Evolutionary conservation across 768 basidiomycete species (phyloP).

Genomic region (Boletellus ananas): DNA sequence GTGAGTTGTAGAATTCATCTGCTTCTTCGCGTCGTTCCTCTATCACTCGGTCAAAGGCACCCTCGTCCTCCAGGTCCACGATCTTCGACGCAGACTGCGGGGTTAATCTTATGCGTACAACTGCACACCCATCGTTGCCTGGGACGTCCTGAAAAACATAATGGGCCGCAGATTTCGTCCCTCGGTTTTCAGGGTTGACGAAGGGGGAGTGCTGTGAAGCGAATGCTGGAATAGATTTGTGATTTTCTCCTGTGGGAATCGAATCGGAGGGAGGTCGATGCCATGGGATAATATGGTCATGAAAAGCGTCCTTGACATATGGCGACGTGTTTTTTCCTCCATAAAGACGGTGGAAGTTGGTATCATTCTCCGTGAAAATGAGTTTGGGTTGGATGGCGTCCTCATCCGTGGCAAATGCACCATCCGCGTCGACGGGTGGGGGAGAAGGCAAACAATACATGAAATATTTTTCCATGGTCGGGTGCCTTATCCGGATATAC

Average conservation of each 20-base stretch:
- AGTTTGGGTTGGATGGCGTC: constrained; percentile 72
- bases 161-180: constrained; percentile 93
- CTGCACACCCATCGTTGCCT: constrained; percentile 87
- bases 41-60: constrained; percentile 79
- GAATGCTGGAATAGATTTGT: not conserved
- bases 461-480: constrained; percentile 68
- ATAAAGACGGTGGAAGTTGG: constrained; percentile 90
- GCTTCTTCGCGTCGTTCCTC: constrained; percentile 92
- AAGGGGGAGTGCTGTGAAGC: constrained; percentile 35
- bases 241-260: not conserved
- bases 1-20: constrained; percentile 88
- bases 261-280: constrained; percentile 62
- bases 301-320: constrained; percentile 96
- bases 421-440: constrained; percentile 76
- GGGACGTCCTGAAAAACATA: constrained; percentile 87
- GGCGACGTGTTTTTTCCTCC: constrained; percentile 78
- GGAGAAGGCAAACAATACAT: constrained; percentile 91
- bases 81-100: constrained; percentile 72
- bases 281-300: constrained; percentile 89
- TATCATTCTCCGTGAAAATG: constrained; percentile 96
- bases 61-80: constrained; percentile 80
- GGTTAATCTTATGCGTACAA: constrained; percentile 91
- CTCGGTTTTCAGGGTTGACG: constrained; percentile 81
- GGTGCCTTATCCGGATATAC: constrained; percentile 70
- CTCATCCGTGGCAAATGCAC: constrained; percentile 60